Percentiles rank a stretch among this genome's conserved stretches.
Conservation (phyloP, 352 stramenopile genomes). For the Pythium aquatile region DNA sequence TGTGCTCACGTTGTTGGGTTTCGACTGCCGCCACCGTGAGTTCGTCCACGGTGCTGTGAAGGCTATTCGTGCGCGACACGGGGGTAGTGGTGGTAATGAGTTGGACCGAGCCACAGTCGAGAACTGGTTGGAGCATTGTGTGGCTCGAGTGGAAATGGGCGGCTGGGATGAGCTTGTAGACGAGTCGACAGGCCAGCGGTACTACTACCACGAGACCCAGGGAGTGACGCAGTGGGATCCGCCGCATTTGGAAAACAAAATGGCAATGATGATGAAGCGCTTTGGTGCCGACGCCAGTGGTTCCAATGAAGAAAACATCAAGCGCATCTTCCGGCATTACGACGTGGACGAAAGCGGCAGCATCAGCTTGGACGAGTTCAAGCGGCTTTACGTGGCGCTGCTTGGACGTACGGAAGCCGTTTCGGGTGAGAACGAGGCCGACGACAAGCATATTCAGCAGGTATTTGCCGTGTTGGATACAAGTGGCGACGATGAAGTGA, state of each 20-base stretch:
- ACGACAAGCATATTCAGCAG: slow-evolving; percentile 42
- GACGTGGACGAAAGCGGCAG: slow-evolving; percentile 65
- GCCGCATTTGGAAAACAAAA: slow-evolving; percentile 48
- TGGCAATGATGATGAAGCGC: slow-evolving; percentile 49
- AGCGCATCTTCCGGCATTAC: slow-evolving; percentile 65
- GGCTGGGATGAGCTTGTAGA: slow-evolving; percentile 64
- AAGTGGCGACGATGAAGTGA: slow-evolving; percentile 63
- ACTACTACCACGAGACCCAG: slow-evolving; percentile 64
- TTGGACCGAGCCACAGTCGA: slow-evolving; percentile 34
- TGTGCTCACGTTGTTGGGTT: slow-evolving; percentile 35
- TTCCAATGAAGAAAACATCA: slow-evolving; percentile 52
- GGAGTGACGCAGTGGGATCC: slow-evolving; percentile 67
- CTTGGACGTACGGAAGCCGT: slow-evolving; percentile 32
- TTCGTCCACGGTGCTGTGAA: slow-evolving; percentile 35
- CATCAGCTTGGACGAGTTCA: slow-evolving; percentile 58
- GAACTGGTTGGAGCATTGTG: slow-evolving; percentile 40
- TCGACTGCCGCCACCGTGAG: slow-evolving; percentile 31
- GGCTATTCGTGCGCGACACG: slow-evolving; percentile 31
- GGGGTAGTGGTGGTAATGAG: background rate
- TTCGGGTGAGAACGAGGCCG: slow-evolving; percentile 15
- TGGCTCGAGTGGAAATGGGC: slow-evolving; percentile 43
- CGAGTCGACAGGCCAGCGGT: slow-evolving; percentile 34
- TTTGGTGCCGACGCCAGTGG: slow-evolving; percentile 30
- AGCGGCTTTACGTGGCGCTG: slow-evolving; percentile 51
- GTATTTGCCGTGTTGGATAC: slow-evolving; percentile 62